These are phyloP conservation scores for Fraxinus floribunda DNA, from an alignment of 305 asterid species.

Conservation along the genomic window DNA sequence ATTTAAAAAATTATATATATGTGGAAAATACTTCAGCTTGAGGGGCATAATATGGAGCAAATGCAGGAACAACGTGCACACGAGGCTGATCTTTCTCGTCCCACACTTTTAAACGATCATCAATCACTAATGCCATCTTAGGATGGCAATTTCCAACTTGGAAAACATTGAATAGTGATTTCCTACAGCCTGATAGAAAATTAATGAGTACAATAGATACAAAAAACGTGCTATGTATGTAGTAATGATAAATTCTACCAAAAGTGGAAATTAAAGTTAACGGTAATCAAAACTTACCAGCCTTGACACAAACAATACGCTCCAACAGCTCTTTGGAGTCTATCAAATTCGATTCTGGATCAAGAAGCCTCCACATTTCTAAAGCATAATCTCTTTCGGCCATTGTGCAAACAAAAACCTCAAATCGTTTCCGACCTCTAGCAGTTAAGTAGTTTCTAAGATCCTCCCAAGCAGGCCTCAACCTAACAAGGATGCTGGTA, in stretches of 20 bases:
- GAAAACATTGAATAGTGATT: constrained; percentile 85
- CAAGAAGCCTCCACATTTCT: constrained; percentile 99
- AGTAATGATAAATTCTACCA: constrained; percentile 5
- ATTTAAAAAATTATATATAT: neutral
- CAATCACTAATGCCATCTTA: constrained; percentile 95
- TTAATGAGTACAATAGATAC: constrained; percentile 2
- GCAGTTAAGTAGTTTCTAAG: constrained; percentile 92
- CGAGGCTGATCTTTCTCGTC: constrained; percentile 95
- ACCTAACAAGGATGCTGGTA: constrained; percentile 96
- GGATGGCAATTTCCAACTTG: constrained; percentile 90
- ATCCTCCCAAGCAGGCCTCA: constrained; percentile 99
- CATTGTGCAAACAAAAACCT: constrained; percentile 98
- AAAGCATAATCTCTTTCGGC: constrained; percentile 97
- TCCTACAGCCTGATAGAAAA: constrained; percentile 56
- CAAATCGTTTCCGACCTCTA: constrained; percentile 93
- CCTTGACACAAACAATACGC: constrained; percentile 89
- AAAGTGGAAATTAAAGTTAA: constrained; percentile 15
- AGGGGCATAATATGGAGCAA: constrained; percentile 96
- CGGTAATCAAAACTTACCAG: constrained; percentile 56
- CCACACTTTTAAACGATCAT: constrained; percentile 97
- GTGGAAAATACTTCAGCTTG: constrained; percentile 77
- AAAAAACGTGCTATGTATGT: neutral
- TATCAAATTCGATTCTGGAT: constrained; percentile 88
- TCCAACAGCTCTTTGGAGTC: constrained; percentile 63
- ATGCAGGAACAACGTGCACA: constrained; percentile 97